Base-by-base conservation (phyloP, 208 protist genomes). In the Crithidia bombi region DNA sequence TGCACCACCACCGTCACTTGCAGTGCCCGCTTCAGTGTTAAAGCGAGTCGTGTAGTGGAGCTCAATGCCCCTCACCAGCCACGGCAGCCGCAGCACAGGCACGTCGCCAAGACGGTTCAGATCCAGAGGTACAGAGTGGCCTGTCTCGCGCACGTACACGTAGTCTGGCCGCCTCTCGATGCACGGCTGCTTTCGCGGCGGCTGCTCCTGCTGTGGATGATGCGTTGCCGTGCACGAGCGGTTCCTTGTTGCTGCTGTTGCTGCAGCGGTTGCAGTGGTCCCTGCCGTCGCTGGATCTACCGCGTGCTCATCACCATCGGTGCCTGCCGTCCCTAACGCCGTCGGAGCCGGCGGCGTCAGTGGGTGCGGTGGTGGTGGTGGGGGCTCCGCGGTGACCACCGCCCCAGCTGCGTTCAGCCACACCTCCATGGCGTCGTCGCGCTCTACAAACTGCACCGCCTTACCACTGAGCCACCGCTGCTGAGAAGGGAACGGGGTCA, bases 41-140 rank as follows among this genome's bases (percentile, higher is more conserved):
- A 35, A 33, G 43, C 35, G 75, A 1, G 54, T 6, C 11, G 21
- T 23, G 46, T 65, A 83, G 46, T 75, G 61, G n/a, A 36, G 55
- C 44, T 79, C 70, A 28, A 83, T 79, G 36, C 65, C 64, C 17
- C 64, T 38, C 36, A 69, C 43, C n/a, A 88, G 55, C 83, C 79
- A 85, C 55, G 71, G 21, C 17, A 75, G 51, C 30, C 78, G 66
- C 36, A 88, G 50, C 36, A 85, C 55, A 12, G 83, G 73, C 10
- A 87, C 69, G 38, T 47, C 70, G 23, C 75, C 63, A 14, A 83
- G 36, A 6, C 41, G 41, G 5, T 65, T 44, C 43, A 75, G 32
- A 32, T 76, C 65, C 25, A 61, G 65, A 2, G 32, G 10, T 0
- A 21, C 43, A 7, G 56, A 44, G 17, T 25, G 10, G 15, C 36